Conservation (phyloP, 1,284 basidiomycete genomes). For the Peniophora sp. region DNA sequence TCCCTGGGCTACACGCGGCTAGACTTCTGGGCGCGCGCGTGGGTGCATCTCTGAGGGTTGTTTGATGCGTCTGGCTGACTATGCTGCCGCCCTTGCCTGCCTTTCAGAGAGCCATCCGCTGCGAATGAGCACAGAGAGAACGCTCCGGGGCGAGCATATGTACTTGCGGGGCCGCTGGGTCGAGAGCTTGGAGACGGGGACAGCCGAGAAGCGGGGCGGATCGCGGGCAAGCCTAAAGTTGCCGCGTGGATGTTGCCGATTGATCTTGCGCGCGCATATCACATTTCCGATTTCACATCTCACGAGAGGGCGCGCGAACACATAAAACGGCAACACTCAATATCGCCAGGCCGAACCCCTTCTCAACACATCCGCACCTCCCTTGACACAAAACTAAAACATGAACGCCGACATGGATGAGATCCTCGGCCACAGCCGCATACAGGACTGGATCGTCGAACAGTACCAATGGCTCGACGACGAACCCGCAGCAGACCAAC, state of each 20-base stretch:
- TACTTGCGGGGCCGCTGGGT: too few relatives aligned
- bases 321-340: background rate
- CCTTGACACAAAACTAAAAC: too few relatives aligned
- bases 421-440: conserved; percentile 6
- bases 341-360: background rate
- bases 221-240: background rate
- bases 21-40: too few relatives aligned
- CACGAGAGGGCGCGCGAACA: background rate
- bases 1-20: too few relatives aligned
- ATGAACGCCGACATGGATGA: background rate
- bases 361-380: conserved; percentile 3
- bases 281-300: background rate
- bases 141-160: too few relatives aligned
- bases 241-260: background rate
- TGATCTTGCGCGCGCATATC: background rate
- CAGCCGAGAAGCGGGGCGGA: background rate
- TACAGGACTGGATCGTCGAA: conserved; percentile 13
- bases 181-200: too few relatives aligned
- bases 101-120: too few relatives aligned
- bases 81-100: too few relatives aligned
- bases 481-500: conserved; percentile 9
- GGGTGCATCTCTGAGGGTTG: too few relatives aligned
- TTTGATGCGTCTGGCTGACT: too few relatives aligned
- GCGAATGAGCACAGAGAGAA: too few relatives aligned
- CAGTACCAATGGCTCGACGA: conserved; percentile 6